Conservation (phyloP, 2,329 filamentous ascomycete genomes). For the Cladosporium sp. region DNA sequence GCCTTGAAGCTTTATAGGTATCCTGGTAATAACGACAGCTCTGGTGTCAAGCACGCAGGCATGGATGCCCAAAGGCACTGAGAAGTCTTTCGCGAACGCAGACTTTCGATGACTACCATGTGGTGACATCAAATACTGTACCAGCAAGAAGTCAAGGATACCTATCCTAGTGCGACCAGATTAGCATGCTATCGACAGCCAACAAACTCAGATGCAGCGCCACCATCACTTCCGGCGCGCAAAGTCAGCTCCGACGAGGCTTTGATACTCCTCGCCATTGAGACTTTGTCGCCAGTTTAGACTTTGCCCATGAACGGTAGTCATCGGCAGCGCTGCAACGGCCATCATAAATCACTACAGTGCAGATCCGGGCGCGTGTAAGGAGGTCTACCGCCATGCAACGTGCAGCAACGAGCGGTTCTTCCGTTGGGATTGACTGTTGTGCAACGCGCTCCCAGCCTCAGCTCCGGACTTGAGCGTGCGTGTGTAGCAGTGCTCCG, state of each 20-base stretch:
- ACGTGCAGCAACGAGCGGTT: background rate
- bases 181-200: background rate
- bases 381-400: background rate
- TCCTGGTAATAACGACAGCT: background rate
- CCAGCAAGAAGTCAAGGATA: background rate
- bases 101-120: background rate
- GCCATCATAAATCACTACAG: background rate
- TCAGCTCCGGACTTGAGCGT: background rate
- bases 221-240: background rate
- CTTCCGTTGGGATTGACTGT: background rate
- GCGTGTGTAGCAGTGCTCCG: background rate
- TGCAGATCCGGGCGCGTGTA: slow-evolving; percentile 2
- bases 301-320: background rate
- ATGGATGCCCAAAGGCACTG: background rate
- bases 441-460: background rate
- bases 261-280: background rate
- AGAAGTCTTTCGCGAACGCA: background rate
- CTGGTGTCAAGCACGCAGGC: background rate
- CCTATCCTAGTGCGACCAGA: background rate
- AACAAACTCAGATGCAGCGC: background rate
- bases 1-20: background rate
- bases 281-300: background rate
- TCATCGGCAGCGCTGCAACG: background rate
- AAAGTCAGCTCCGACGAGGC: background rate
- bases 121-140: too few relatives aligned